Conservation (phyloP, 2,329 filamentous ascomycete genomes). For the Periconia macrospinosa region DNA sequence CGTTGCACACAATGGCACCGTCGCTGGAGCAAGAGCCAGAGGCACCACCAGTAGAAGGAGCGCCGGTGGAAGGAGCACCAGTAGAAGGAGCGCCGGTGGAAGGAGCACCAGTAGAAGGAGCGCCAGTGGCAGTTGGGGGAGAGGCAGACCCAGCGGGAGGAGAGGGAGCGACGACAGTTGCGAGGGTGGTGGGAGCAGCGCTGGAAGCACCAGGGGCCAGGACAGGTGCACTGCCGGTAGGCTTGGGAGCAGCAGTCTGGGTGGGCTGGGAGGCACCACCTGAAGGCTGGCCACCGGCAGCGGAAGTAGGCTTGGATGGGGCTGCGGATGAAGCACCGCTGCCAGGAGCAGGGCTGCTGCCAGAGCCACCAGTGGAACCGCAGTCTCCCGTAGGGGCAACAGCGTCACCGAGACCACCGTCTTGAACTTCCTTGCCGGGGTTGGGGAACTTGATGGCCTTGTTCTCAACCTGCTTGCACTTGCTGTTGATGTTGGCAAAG, state of each 20-base stretch:
- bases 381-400: constrained; percentile 24
- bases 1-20: constrained; percentile 46
- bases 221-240: constrained; percentile 31
- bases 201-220: constrained; percentile 36
- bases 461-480: constrained; percentile 57
- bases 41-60: constrained; percentile 14
- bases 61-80: constrained; percentile 10
- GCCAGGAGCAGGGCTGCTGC: constrained; percentile 17
- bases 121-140: constrained; percentile 13
- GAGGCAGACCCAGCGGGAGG: constrained; percentile 16
- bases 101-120: constrained; percentile 3
- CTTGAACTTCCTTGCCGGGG: constrained; percentile 62
- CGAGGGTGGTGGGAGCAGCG: constrained; percentile 28
- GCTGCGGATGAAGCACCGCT: constrained; percentile 3
- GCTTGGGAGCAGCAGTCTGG: constrained; percentile 12
- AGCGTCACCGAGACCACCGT: constrained; percentile 23
- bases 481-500: constrained; percentile 64
- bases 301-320: constrained; percentile 5
- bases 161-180: constrained; percentile 24
- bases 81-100: constrained; percentile 13
- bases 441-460: constrained; percentile 66
- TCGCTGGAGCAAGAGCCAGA: constrained; percentile 30
- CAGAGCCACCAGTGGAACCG: constrained; percentile 10
- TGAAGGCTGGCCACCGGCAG: constrained; percentile 2
- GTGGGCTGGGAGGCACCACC: constrained; percentile 1